Conservation (phyloP, 2,329 filamentous ascomycete genomes). For the Bipolaris sorokiniana region DNA sequence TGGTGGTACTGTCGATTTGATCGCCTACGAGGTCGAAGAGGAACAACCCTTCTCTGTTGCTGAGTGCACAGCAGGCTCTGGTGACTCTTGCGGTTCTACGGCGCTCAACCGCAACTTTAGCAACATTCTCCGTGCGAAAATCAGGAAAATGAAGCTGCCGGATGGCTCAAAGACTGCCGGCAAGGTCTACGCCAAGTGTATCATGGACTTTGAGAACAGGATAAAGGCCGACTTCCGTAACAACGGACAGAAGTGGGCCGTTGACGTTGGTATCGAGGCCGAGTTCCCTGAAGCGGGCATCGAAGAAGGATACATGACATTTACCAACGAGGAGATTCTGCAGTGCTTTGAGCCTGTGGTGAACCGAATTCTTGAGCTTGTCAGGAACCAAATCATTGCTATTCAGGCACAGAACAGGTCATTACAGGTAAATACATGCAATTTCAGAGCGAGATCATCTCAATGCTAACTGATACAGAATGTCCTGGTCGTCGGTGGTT, state of each 20-base stretch:
- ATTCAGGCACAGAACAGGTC: conserved; percentile 96
- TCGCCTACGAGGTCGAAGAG: conserved; percentile 97
- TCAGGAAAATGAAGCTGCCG: conserved; percentile 98
- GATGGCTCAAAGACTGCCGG: conserved; percentile 97
- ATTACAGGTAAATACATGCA: conserved; percentile 68
- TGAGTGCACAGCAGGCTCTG: conserved; percentile 95
- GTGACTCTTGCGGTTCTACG: conserved; percentile 97
- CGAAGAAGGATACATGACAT: conserved; percentile 99
- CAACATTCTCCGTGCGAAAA: conserved; percentile 96
- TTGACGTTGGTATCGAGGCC: conserved; percentile 97
- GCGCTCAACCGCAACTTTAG: conserved; percentile 97
- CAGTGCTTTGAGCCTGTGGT: conserved; percentile 99
- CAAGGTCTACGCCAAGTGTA: conserved; percentile 97
- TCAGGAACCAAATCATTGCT: conserved; percentile 97
- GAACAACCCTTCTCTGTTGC: conserved; percentile 96
- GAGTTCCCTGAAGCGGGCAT: conserved; percentile 98
- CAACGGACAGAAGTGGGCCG: conserved; percentile 98
- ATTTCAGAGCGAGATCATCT: not conserved
- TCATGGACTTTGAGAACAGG: conserved; percentile 99
- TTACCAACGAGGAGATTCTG: conserved; percentile 98
- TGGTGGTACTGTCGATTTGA: conserved; percentile 97
- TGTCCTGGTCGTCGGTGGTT: conserved; percentile 95
- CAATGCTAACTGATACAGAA: conserved; percentile 62
- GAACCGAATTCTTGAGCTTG: conserved; percentile 93
- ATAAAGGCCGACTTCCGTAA: conserved; percentile 99